Evolutionary conservation across 495 filamentous ascomycete genomes (phyloP).

Genomic region (Staphylotrichum tortipilum): DNA sequence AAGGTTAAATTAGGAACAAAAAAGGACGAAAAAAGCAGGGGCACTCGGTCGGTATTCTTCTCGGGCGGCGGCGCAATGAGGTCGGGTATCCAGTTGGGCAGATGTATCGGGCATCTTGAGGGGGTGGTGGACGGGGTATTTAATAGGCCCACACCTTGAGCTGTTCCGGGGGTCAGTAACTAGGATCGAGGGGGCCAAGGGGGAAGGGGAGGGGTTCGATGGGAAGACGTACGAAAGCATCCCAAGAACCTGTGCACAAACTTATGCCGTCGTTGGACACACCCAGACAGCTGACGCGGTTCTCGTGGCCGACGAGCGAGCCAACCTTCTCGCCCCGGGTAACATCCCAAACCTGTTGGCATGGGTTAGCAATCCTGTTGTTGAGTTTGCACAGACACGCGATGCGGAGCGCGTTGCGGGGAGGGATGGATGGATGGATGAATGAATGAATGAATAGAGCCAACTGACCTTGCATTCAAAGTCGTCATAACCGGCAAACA

Average conservation of each 20-base stretch:
- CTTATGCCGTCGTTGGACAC: conserved; percentile 99
- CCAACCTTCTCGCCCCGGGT: conserved; percentile 95
- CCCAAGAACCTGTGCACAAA: conserved; percentile 98
- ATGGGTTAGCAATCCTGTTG: conserved; percentile 6
- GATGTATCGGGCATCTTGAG: conserved; percentile 22
- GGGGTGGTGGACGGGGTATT: conserved; percentile 8
- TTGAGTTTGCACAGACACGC: too few relatives aligned
- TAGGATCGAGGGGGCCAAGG: not conserved
- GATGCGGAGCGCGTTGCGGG: too few relatives aligned
- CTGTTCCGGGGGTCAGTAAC: conserved; percentile 36
- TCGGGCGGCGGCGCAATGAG: conserved; percentile 21
- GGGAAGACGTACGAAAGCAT: conserved; percentile 94
- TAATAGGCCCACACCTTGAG: conserved; percentile 82
- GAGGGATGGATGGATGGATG: too few relatives aligned
- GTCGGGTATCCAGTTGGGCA: conserved; percentile 24
- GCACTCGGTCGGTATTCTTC: conserved; percentile 26
- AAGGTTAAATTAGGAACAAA: conserved; percentile 32
- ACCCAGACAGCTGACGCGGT: conserved; percentile 94
- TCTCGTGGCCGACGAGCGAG: conserved; percentile 92
- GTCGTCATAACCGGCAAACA: conserved; percentile 97
- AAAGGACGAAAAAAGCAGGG: conserved; percentile 25
- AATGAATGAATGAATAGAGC: too few relatives aligned
- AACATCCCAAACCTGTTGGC: conserved; percentile 83
- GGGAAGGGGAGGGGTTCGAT: not conserved
- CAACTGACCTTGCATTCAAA: conserved; percentile 98